Conservation (phyloP, 116 monocot genomes). For the Posidonia oceanica region DNA sequence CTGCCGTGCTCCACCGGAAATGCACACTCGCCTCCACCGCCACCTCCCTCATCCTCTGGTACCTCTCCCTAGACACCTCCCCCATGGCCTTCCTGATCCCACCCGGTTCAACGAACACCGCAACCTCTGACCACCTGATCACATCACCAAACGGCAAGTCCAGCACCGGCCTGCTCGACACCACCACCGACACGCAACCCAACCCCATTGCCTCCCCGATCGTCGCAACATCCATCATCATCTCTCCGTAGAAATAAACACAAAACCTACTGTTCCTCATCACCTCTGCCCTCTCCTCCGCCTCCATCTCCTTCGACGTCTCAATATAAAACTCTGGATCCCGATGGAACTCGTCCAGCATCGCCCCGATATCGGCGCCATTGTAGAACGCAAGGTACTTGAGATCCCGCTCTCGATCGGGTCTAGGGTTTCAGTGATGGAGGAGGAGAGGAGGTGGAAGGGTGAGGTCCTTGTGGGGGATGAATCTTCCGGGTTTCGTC, state of each 20-base stretch:
- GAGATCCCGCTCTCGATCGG: not conserved
- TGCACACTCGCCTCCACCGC: constrained; percentile 5
- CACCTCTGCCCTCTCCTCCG: not conserved
- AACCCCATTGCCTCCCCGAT: constrained; percentile 10
- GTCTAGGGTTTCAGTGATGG: not conserved
- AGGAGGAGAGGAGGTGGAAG: constrained; percentile 5
- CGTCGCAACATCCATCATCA: not conserved
- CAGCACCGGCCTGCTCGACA: constrained; percentile 7
- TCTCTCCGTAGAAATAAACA: constrained; percentile 8
- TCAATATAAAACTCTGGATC: not conserved
- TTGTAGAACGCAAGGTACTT: constrained; percentile 8
- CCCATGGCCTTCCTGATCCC: constrained; percentile 7
- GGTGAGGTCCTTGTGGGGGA: constrained; percentile 19
- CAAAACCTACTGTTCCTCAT: constrained; percentile 9
- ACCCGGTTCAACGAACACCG: constrained; percentile 6
- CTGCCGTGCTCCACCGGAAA: constrained; percentile 4
- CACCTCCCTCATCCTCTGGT: constrained; percentile 8
- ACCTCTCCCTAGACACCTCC: not conserved
- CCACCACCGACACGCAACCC: constrained; percentile 18
- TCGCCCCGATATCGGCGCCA: not conserved
- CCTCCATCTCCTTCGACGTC: not conserved
- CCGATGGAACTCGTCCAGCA: not conserved
- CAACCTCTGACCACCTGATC: constrained; percentile 17
- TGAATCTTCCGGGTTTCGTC: constrained; percentile 2
- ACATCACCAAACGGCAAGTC: constrained; percentile 17